These are phyloP conservation scores for Kingdonia uniflora DNA, from an alignment of 164 flowering plant genomes.

Conservation along the genomic window DNA sequence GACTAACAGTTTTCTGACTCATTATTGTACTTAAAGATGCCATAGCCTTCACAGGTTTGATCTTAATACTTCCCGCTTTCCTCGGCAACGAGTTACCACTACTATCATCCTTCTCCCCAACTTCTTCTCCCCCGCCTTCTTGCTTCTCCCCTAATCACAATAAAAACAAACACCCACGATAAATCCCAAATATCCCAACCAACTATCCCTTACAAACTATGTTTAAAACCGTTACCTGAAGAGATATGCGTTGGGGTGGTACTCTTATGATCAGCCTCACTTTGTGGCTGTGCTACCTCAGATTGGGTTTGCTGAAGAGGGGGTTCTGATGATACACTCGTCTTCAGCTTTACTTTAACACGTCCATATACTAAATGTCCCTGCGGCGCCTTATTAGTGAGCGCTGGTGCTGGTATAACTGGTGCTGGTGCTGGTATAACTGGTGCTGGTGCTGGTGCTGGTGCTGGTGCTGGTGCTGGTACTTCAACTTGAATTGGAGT, in stretches of 20 bases:
- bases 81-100: conserved; percentile 38
- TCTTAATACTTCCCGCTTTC: conserved; percentile 62
- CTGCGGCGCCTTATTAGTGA: conserved; percentile 26
- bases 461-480: conserved; percentile 33
- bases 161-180: too few species aligned
- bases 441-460: conserved; percentile 27
- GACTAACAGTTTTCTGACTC: conserved; percentile 18
- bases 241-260: background rate
- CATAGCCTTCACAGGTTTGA: conserved; percentile 45
- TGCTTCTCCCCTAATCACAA: conserved; percentile 25
- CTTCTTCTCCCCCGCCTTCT: conserved; percentile 28
- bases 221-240: background rate
- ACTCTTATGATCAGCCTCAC: conserved; percentile 32
- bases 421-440: conserved; percentile 23
- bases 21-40: conserved; percentile 23
- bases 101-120: conserved; percentile 48
- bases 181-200: too few species aligned
- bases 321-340: conserved; percentile 44
- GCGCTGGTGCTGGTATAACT: too few species aligned
- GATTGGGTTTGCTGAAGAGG: conserved; percentile 14
- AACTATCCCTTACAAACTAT: too few species aligned
- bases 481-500: conserved; percentile 40
- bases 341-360: conserved; percentile 78
- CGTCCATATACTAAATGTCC: conserved; percentile 46
- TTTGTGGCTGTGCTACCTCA: conserved; percentile 26